These are phyloP conservation scores for Cladosporium colombiae DNA, from an alignment of 2,329 filamentous ascomycete species.

Conservation along the genomic window DNA sequence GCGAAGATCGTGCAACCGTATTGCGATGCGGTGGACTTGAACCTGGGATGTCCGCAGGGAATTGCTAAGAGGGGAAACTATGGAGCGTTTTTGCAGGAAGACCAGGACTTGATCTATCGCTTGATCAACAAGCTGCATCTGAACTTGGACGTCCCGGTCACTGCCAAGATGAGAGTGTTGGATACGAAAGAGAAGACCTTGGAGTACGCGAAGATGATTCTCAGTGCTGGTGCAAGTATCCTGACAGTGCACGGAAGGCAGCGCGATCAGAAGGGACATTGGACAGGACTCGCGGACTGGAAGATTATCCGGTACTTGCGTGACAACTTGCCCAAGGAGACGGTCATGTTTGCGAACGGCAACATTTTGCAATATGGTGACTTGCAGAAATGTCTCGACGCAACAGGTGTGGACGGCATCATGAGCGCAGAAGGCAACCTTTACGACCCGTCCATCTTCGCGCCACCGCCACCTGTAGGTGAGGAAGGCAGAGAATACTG, in stretches of 20 bases:
- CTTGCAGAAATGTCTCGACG: slow-evolving; percentile 73
- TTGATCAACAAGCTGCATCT: slow-evolving; percentile 81
- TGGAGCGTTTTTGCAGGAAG: slow-evolving; percentile 91
- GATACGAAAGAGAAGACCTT: slow-evolving; percentile 85
- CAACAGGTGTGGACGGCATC: slow-evolving; percentile 84
- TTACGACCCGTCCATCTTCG: slow-evolving; percentile 87
- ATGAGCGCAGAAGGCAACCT: slow-evolving; percentile 98
- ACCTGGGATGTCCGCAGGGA: slow-evolving; percentile 92
- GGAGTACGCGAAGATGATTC: slow-evolving; percentile 82
- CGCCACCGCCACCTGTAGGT: slow-evolving; percentile 62
- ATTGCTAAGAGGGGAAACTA: slow-evolving; percentile 91
- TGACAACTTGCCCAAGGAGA: slow-evolving; percentile 79
- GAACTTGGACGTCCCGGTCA: slow-evolving; percentile 79
- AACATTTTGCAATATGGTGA: slow-evolving; percentile 84
- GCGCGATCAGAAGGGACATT: slow-evolving; percentile 91
- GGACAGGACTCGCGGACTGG: slow-evolving; percentile 94
- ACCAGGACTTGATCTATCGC: slow-evolving; percentile 78
- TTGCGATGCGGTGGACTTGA: slow-evolving; percentile 94
- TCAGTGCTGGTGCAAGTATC: slow-evolving; percentile 86
- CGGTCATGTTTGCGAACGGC: slow-evolving; percentile 94
- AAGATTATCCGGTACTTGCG: slow-evolving; percentile 76
- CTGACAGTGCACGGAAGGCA: slow-evolving; percentile 87
- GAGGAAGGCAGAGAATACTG: slow-evolving; percentile 80
- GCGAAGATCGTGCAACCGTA: slow-evolving; percentile 78
- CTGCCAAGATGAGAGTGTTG: slow-evolving; percentile 89